Evolutionary conservation across 2,329 filamentous ascomycete species (phyloP), one percentile per base, ranked within the genome.

Genomic region (Colletotrichum phormii): DNA sequence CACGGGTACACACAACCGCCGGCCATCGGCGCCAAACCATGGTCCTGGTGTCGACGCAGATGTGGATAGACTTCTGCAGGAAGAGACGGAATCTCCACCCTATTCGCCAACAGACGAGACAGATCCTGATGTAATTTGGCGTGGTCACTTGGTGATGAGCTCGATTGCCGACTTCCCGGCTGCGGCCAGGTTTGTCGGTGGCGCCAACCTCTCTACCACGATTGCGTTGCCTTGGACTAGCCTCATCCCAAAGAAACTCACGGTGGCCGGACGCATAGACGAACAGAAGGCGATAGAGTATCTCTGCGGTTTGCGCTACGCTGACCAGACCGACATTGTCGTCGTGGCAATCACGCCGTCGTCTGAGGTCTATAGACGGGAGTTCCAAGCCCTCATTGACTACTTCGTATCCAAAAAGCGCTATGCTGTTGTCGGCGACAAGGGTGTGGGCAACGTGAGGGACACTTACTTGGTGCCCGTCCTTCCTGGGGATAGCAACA

Each of bases 381-480:
- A 90, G 29, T 97, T 97, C 79, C 88, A 93, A 75, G 89, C 89
- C 22, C 86, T 98, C n/a, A 94, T 95, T 78, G 89, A 95, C 64
- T 98, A 99, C 83, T 98, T 99, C 80, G 86, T 91, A 54, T 88
- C 88, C 63, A 94, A 96, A 79, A 90, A 93, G 75, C 89, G 95
- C 42, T 99, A 97, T 80, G 96, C 95, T 24, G 96, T 98, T 1
- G 89, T 98, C 7, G 92, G 92, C 15, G 94, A 96, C 79, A 93
- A 94, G 80, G 89, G 89, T 1, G 84, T 91, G 35, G 89, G 91
- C 24, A 92, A 95, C 73, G 93, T 98, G 61, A 92, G 95, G 72
- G 96, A 98, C 79, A 94, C 95, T 1, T 98, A 98, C 81, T 89
- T 98, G 37, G 92, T 98, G 11, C 96, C 97, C 0, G 90, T 98